Evolutionary conservation across 345 rosid genomes (phyloP), one percentile per base, ranked within the genome.

Genomic region (Acer yangbiense): DNA sequence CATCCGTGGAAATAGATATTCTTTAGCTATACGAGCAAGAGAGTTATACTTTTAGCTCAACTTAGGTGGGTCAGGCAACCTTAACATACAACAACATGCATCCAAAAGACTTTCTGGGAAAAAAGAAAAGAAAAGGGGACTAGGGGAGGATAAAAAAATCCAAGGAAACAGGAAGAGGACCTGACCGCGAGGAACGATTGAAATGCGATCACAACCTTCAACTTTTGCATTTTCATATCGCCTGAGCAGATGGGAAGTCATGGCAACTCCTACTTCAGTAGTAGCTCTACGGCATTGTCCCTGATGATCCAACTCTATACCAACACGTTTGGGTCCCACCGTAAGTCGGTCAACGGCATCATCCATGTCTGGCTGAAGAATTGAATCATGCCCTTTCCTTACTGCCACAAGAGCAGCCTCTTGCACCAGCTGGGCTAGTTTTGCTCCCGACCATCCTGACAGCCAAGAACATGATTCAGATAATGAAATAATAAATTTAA

Each of bases 361-460:
- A 52, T 93, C 95, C 97, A 94, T 83, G 84, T 94, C 98, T 21
- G 97, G 87, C 66, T 83, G 90, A 80, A 90, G 88, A 85, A 94
- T 86, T 50, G 95, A 88, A 55, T 73, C 80, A 75, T 94, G 95
- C 75, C 86, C 87, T 83, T 90, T 92, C 82, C 97, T 91, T 77
- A 93, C 98, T 57, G 98, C 98, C 52, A 94, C 98, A 63, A 94
- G 94, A 74, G 98, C 98, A 83, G 98, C 95, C 80, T 93, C 98
- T 83, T 91, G 98, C 81, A 93, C 88, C 74, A 94, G 86, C 87
- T 91, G 98, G 76, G 98, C 95, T 83, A 94, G 84, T 79, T 77
- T 90, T 74, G 98, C 98, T 78, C 98, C 98, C 0, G 89, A 87
- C 98, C 98, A 94, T 85, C 97, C 98, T 94, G 83, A 76, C 71